These are phyloP conservation scores for Fraxinus greggii DNA, from an alignment of 305 asterid species.

Conservation along the genomic window DNA sequence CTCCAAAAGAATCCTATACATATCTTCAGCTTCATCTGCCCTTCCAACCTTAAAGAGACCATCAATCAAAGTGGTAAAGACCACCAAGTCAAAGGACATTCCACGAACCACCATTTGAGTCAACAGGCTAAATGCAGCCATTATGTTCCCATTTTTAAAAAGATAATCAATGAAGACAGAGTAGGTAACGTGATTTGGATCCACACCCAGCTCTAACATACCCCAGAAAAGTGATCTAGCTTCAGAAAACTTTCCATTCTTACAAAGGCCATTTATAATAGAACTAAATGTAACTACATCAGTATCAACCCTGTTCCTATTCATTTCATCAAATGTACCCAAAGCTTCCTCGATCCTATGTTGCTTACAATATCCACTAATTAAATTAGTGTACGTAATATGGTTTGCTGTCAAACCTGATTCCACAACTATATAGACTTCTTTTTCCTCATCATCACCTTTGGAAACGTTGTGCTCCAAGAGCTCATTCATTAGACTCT, in stretches of 20 bases:
- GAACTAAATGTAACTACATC: constrained; percentile 68
- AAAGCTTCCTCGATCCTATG: constrained; percentile 52
- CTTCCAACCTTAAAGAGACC: constrained; percentile 71
- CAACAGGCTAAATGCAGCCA: constrained; percentile 61
- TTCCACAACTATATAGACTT: constrained; percentile 24
- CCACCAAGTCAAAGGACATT: constrained; percentile 63
- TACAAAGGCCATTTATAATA: constrained; percentile 56
- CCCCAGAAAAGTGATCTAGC: constrained; percentile 52
- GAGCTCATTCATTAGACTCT: constrained; percentile 55
- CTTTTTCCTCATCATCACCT: constrained; percentile 26
- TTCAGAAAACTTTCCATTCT: constrained; percentile 56
- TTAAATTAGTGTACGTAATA: constrained; percentile 51
- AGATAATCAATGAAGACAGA: constrained; percentile 57
- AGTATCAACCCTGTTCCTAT: constrained; percentile 48
- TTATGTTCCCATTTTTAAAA: constrained; percentile 44
- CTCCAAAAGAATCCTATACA: constrained; percentile 46
- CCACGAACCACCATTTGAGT: constrained; percentile 86
- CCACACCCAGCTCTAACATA: constrained; percentile 53
- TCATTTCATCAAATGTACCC: constrained; percentile 51
- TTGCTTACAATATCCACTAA: constrained; percentile 45
- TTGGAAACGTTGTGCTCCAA: constrained; percentile 25
- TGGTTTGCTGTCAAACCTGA: constrained; percentile 39
- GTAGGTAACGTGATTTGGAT: constrained; percentile 76
- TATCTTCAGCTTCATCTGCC: constrained; percentile 59
- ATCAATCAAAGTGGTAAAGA: constrained; percentile 61